Percentiles rank a stretch among this genome's conserved stretches.
These are phyloP conservation scores for Mycena galericulata DNA, from an alignment of 768 basidiomycete species.

Conservation along the genomic window DNA sequence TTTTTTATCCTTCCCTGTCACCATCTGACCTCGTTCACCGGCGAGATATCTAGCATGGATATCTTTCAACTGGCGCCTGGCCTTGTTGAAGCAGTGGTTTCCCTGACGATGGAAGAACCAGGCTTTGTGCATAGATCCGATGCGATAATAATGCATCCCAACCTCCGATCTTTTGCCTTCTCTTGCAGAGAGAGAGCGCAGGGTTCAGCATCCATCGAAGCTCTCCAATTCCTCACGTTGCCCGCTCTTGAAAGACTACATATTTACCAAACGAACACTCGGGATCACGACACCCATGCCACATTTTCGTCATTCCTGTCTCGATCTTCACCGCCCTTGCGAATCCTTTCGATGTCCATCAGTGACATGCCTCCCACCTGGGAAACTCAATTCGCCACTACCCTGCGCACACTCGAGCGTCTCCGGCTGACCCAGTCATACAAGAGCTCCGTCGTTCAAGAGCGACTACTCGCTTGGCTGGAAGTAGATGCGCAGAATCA, in stretches of 20 bases:
- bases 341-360: neutral
- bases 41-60: neutral
- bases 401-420: neutral
- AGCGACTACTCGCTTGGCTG: neutral
- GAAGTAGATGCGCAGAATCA: neutral
- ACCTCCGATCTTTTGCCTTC: neutral
- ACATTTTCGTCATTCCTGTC: neutral
- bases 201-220: neutral
- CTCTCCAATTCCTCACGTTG: neutral
- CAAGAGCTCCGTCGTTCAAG: neutral
- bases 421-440: neutral
- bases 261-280: neutral
- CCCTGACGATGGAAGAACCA: neutral
- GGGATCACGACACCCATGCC: neutral
- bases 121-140: neutral
- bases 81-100: neutral
- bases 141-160: neutral
- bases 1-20: neutral
- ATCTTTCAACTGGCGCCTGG: neutral
- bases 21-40: neutral
- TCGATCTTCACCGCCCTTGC: neutral
- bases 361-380: neutral
- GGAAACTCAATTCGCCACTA: neutral
- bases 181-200: neutral
- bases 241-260: neutral